phyloP scores from a whole-genome alignment of 2,329 filamentous ascomycete species.

The Pyricularia sp. region DNA sequence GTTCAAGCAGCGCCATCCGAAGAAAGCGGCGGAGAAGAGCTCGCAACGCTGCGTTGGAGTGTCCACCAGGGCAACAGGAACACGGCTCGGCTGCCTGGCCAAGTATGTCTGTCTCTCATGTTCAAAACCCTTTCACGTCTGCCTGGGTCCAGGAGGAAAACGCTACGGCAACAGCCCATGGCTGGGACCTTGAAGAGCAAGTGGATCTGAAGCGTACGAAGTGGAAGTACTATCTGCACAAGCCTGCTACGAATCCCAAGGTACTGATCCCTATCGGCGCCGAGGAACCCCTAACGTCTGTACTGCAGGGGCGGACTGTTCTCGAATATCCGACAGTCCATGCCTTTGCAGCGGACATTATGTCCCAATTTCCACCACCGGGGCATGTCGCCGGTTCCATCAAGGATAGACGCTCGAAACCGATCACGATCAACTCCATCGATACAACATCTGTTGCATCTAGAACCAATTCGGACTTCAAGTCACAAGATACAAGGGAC shows the following conservation, averaged over 20 bases:
- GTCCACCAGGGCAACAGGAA: slow-evolving; percentile 8
- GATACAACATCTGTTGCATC: neutral
- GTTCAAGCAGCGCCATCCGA: neutral
- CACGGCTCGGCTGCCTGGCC: slow-evolving; percentile 10
- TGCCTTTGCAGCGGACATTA: slow-evolving; percentile 26
- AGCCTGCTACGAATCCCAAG: slow-evolving; percentile 9
- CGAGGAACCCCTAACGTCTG: slow-evolving; percentile 31
- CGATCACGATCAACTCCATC: neutral
- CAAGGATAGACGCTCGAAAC: neutral
- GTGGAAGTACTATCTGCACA: slow-evolving; percentile 17
- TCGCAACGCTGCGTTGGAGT: neutral
- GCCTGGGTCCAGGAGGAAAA: slow-evolving; percentile 12
- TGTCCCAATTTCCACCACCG: neutral
- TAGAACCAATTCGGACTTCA: neutral
- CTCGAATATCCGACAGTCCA: slow-evolving; percentile 64
- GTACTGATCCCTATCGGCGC: slow-evolving; percentile 40
- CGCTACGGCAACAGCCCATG: slow-evolving; percentile 5
- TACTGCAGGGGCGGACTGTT: slow-evolving; percentile 43
- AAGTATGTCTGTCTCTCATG: slow-evolving; percentile 7
- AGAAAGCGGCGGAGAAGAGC: slow-evolving; percentile 3
- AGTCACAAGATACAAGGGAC: neutral
- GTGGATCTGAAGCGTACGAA: slow-evolving; percentile 5
- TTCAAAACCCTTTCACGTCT: slow-evolving; percentile 13
- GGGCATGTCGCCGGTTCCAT: neutral
- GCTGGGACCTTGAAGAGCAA: slow-evolving; percentile 9